Conservation (phyloP, 768 basidiomycete genomes). For the Hypholoma fasciculare region DNA sequence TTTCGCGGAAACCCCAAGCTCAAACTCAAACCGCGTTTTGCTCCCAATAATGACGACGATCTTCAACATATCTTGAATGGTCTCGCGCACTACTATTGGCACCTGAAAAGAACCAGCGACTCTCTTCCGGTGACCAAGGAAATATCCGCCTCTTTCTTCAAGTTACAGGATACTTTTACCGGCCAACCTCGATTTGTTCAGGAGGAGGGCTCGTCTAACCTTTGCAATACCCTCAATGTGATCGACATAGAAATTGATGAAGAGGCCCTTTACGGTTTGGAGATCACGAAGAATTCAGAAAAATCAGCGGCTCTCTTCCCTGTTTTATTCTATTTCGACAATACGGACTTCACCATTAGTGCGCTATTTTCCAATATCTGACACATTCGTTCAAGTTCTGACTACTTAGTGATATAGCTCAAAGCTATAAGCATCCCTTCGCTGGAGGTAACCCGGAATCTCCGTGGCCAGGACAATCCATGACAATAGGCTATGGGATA, state of each 20-base stretch:
- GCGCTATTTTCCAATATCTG: neutral
- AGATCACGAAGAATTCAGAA: neutral
- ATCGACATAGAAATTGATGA: neutral
- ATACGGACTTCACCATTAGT: neutral
- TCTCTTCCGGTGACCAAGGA: neutral
- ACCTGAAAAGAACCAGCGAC: neutral
- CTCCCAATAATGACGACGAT: neutral
- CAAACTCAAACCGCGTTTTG: neutral
- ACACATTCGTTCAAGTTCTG: neutral
- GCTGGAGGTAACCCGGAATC: neutral
- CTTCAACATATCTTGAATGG: neutral
- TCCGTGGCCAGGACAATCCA: neutral
- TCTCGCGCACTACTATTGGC: constrained; percentile 2
- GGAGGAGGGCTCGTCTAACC: neutral
- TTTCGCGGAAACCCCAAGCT: neutral
- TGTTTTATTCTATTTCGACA: constrained; percentile 1
- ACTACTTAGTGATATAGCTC: neutral
- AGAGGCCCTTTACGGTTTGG: neutral
- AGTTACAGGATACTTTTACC: neutral
- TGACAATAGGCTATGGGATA: neutral
- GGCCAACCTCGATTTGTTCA: neutral
- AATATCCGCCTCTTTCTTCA: neutral
- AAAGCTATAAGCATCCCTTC: neutral
- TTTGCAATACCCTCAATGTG: neutral
- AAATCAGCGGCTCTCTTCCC: neutral